Evolutionary conservation across 179 eudicot species (phyloP), one percentile per base, ranked within the genome.

Genomic region (Camellia oleifera): DNA sequence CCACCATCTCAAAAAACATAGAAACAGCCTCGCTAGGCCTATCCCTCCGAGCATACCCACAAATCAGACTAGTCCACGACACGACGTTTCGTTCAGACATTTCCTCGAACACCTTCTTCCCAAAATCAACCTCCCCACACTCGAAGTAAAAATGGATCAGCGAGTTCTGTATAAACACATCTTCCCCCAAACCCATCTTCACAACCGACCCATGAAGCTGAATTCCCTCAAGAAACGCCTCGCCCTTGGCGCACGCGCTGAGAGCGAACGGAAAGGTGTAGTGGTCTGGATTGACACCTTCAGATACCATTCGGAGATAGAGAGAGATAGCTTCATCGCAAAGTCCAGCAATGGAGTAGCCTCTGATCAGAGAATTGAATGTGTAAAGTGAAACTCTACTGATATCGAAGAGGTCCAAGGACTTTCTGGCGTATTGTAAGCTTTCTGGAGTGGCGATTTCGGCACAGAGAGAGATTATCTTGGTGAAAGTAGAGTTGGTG

Each of bases 21-120:
- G 76, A 78, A 46, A 87, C 75, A 18, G 87, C 85, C 81, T 84
- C 87, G 4, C 10, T 61, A n/a, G 79, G 74, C 66, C 13, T 42
- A 52, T 81, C 85, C 71, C 74, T 65, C 64, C 79, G 69, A 9
- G 85, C 79, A 45, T 65, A 87, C 67, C 85, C 85, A 71, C 89
- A 80, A 80, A 87, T 87, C 82, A 87, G 80, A 52, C 87, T 80
- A 58, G 85, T 87, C 87, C 87, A 87, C 13, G 89, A 82, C 44
- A 84, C 89, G 5, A 78, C 71, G 76, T 87, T 84, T 80, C 85
- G 80, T 13, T 84, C 83, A 70, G 58, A 17, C 89, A 86, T 86
- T 84, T 74, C 77, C n/a, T 84, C 89, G 15, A 86, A 84, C 84
- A 84, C 87, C 50, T 84, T 82, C 70, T 79, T 69, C 61, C 69